A percentile compares a stretch with the other conserved stretches of the same genome.
Evolutionary conservation across 345 rosid genomes (phyloP).

Genomic region (Eutrema yunnanense): DNA sequence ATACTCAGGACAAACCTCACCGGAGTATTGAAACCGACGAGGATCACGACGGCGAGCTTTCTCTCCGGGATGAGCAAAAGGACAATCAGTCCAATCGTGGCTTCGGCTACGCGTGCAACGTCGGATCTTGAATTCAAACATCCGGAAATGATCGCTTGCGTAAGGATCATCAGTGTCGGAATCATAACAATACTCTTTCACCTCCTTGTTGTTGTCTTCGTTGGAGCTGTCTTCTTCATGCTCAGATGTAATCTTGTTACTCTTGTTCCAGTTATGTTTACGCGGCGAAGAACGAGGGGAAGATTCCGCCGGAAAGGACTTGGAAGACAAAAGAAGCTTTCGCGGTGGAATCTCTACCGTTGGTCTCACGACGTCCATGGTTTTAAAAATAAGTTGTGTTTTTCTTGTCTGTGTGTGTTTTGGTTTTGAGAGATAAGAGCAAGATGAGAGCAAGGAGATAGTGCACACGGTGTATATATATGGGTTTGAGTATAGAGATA

Average conservation of each 20-base stretch:
- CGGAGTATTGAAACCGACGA: slow-evolving; percentile 53
- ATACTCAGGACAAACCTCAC: slow-evolving; percentile 67
- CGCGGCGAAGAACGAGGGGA: slow-evolving; percentile 26
- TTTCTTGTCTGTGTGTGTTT: background rate
- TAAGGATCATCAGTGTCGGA: slow-evolving; percentile 51
- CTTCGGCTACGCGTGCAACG: slow-evolving; percentile 88
- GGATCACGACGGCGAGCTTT: slow-evolving; percentile 97
- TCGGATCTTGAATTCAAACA: slow-evolving; percentile 94
- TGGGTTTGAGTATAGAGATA: slow-evolving; percentile 12
- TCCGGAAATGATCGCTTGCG: slow-evolving; percentile 75
- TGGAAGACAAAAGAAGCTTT: slow-evolving; percentile 25
- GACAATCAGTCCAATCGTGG: slow-evolving; percentile 99
- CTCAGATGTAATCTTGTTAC: slow-evolving; percentile 19
- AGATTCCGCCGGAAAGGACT: slow-evolving; percentile 15
- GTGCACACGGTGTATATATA: slow-evolving; percentile 10
- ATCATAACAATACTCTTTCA: slow-evolving; percentile 25
- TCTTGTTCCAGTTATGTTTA: slow-evolving; percentile 26
- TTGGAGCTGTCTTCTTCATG: slow-evolving; percentile 1
- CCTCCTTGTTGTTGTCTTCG: slow-evolving; percentile 7
- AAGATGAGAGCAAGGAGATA: background rate
- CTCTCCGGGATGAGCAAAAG: slow-evolving; percentile 88
- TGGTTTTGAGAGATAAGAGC: background rate
- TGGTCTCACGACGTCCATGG: slow-evolving; percentile 27
- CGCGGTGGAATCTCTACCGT: slow-evolving; percentile 32
- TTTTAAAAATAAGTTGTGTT: background rate